Evolutionary conservation across 768 basidiomycete species (phyloP), one percentile per base, ranked within the genome.

Genomic region (Suillus paluster): DNA sequence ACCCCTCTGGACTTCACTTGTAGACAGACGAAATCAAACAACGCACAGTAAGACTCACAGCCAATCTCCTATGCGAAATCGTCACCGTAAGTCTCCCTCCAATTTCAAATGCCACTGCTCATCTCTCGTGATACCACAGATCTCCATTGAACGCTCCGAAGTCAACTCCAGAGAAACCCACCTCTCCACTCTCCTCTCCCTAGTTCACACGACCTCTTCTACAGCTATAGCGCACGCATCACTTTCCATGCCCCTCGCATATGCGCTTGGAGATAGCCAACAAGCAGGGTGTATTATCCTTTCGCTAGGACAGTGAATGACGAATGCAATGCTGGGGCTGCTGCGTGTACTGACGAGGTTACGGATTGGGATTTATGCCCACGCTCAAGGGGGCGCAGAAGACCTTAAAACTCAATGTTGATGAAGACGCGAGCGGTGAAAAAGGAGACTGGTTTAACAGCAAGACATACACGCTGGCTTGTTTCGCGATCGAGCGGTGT

Each of bases 21-120:
- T 72, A 2, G 88, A 91, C 58, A 75, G 85, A 78, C 12, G 80
- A 79, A 39, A n/a, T n/a, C n/a, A n/a, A n/a, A n/a, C n/a, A n/a
- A 69, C 75, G 81, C 38, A 78, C 90, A 63, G 78, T 81, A n/a
- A 83, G 81, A 57, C 82, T 93, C 48, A 87, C 87, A 64, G 90
- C 89, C 0, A 91, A 93, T 65, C 70, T 92, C 62, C 69, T 90
- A 44, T 88, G 86, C 63, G 92, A 94, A 67, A 79, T 92, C 7
- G 78, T 87, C 19, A 84, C n/a, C n/a, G n/a, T n/a, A n/a, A n/a
- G n/a, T n/a, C n/a, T n/a, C n/a, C n/a, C n/a, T n/a, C n/a, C n/a
- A 2, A 27, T 17, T 0, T 11, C 39, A n/a, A 38, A 3, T 5
- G 9, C 7, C 19, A 11, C 42, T 19, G 4, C 3, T 19, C 39